Evolutionary conservation across 257 asterid genomes (phyloP).

Genomic region (Forsythia suspensa): DNA sequence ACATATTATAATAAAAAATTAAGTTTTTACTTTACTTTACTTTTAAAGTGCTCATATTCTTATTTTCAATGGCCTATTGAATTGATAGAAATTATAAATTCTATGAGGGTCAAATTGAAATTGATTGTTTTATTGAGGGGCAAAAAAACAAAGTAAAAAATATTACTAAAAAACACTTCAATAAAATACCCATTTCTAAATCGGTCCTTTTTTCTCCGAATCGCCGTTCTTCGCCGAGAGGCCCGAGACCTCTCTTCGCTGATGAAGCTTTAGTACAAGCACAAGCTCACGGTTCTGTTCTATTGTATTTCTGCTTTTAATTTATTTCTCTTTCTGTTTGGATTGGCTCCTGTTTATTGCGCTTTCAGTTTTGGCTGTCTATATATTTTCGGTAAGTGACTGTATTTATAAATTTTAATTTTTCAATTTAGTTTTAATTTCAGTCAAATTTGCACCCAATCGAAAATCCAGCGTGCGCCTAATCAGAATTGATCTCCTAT

Average conservation of each 20-base stretch:
- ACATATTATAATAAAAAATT: too few species aligned
- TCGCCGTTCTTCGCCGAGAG: slow-evolving; percentile 30
- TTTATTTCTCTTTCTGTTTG: slow-evolving; percentile 11
- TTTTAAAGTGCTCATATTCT: too few species aligned
- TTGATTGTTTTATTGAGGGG: background rate
- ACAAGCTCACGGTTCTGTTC: slow-evolving; percentile 2
- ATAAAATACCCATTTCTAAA: slow-evolving; percentile 36
- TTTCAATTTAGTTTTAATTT: slow-evolving; percentile 16
- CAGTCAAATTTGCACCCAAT: slow-evolving; percentile 15
- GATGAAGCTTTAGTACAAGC: slow-evolving; percentile 26
- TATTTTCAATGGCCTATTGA: too few species aligned
- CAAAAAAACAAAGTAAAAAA: background rate
- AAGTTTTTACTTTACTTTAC: too few species aligned
- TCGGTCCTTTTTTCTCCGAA: slow-evolving; percentile 22
- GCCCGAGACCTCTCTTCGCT: slow-evolving; percentile 23
- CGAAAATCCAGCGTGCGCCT: slow-evolving; percentile 18
- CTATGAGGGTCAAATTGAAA: background rate
- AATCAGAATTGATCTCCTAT: slow-evolving; percentile 23
- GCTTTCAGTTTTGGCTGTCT: slow-evolving; percentile 16
- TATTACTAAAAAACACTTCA: background rate
- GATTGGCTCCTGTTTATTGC: slow-evolving; percentile 4
- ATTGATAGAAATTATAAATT: too few species aligned
- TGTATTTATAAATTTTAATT: background rate
- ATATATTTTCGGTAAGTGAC: slow-evolving; percentile 19
- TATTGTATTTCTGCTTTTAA: slow-evolving; percentile 1